Base-by-base conservation (phyloP, 768 basidiomycete species). In the Leccinum incarnatum region DNA sequence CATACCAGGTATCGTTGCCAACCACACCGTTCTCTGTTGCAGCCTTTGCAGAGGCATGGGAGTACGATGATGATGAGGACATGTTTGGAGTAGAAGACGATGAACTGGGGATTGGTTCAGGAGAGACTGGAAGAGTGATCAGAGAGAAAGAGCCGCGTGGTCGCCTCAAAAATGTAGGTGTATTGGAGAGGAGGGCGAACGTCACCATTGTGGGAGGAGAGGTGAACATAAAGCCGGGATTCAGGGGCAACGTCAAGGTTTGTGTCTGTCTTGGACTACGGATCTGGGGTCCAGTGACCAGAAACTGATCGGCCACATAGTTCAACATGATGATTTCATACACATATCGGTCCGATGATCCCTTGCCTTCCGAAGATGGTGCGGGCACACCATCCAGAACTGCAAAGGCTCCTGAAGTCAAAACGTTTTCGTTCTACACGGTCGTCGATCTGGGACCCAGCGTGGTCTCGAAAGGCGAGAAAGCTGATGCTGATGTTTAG, bases 1-100 rank as follows among this genome's bases (percentile, higher is more conserved):
- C 72, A 6, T 96, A 91, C 68, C 88, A 86, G 1, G 79, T 96
- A 5, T 86, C 88, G 10, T 76, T 98, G 3, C 95, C 93, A 1
- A 86, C 85, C 11, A 77, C 83, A 0, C 75, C 86, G 9, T 96
- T 99, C 70, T 78, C 89, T 5, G 84, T 98, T 50, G 87, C 89
- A 14, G 91, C 96, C 2, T 95, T 90, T 68, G 93, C 93, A 17
- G 97, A 98, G 70, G 93, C 93, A 34, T 98, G 96, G 96, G 95
- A 98, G 72, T 97, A 95, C 61, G 96, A 97, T 55, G 95, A 95
- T 58, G 94, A 96, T 58, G 94, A 93, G 34, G 82, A 81, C 47
- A 91, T 92, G 89, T 88, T 88, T 65, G 84, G 82, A 37, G 69
- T 72, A 40, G 74, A 76, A 42, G 79, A 77, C 25, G 78, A 78